Base-by-base conservation (phyloP, 208 protist species). In the Trypanosomatidae sp. region DNA sequence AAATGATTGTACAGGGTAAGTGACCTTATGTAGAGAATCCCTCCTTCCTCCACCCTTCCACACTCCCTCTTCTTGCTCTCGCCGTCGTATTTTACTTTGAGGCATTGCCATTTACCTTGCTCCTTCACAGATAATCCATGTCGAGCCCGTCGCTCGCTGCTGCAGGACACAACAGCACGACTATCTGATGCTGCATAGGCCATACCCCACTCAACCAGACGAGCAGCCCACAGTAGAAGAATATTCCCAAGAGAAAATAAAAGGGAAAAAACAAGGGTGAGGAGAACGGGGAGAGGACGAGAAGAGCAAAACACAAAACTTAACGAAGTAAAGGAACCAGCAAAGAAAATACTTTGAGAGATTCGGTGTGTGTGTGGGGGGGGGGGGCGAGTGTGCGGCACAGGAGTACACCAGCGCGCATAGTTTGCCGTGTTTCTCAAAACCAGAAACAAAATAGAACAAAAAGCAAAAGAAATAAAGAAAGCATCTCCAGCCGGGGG, bases 1-100 rank as follows among this genome's bases (percentile, higher is more conserved):
- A 53, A 76, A 77, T 69, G 62, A 76, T 73, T 76, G 76, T 71
- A 71, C 76, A 75, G 50, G 60, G 68, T 66, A 71, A 56, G 66
- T 73, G 73, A 25, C 17, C 56, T 67, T 68, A 62, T 52, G 59
- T 25, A 46, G 9, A 25, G 7, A 39, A 41, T 41, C 22, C 19
- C 7, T 46, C 39, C 12, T 65, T 28, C 39, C 17, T n/a, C 9
- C 59, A 65, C 33, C 39, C 9, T 44, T 19, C 9, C 33, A 39
- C 58, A 6, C 5, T 36, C 25, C 17, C 33, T 46, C 17, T 17
- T 28, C 15, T 17, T 3, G 22, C 39, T 30, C 39, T 10, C 9
- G 28, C 39, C 30, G 39, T 30, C 33, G 59, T 44, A 65, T 46
- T 65, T 39, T 22, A 28, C 3, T 65, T 65, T 19, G 36, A 15